Evolutionary conservation across 495 filamentous ascomycete genomes (phyloP).

Genomic region (Aspergillus olivimuriae): DNA sequence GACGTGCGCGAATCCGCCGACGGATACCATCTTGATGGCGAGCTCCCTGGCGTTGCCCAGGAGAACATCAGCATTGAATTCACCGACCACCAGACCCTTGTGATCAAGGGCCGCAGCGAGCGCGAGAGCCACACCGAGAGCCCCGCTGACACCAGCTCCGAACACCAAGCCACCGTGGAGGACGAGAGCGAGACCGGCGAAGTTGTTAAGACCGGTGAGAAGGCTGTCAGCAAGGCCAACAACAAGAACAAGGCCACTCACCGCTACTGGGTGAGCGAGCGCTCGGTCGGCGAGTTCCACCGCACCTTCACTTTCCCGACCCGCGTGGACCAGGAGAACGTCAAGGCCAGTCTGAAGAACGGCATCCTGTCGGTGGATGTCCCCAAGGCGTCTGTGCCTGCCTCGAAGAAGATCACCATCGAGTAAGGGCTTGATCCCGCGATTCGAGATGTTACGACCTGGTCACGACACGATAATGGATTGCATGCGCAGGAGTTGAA

Average conservation of each 20-base stretch:
- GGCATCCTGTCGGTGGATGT: constrained; percentile 70
- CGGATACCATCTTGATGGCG: constrained; percentile 79
- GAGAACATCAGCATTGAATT: constrained; percentile 82
- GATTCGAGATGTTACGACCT: not conserved
- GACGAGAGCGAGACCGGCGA: constrained; percentile 13
- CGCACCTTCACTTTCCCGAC: constrained; percentile 76
- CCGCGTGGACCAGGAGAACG: constrained; percentile 69
- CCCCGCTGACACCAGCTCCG: constrained; percentile 47
- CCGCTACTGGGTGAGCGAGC: constrained; percentile 82
- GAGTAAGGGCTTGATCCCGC: constrained; percentile 35
- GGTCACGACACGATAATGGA: too few relatives aligned
- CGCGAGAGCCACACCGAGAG: constrained; percentile 37
- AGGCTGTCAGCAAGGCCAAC: constrained; percentile 15
- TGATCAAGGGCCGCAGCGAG: constrained; percentile 60
- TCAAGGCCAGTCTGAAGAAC: constrained; percentile 71
- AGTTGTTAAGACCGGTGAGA: constrained; percentile 8
- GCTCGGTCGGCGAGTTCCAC: constrained; percentile 74
- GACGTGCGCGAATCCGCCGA: constrained; percentile 69
- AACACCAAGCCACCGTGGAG: constrained; percentile 42
- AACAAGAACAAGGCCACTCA: constrained; percentile 27
- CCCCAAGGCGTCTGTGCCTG: constrained; percentile 64
- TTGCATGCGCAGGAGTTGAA: not conserved
- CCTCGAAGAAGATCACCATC: constrained; percentile 52
- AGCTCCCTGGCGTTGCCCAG: constrained; percentile 78
- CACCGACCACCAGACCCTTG: constrained; percentile 70